Evolutionary conservation across 371 early-diverging fungal species (phyloP).

Genomic region (Entomophthora muscae): DNA sequence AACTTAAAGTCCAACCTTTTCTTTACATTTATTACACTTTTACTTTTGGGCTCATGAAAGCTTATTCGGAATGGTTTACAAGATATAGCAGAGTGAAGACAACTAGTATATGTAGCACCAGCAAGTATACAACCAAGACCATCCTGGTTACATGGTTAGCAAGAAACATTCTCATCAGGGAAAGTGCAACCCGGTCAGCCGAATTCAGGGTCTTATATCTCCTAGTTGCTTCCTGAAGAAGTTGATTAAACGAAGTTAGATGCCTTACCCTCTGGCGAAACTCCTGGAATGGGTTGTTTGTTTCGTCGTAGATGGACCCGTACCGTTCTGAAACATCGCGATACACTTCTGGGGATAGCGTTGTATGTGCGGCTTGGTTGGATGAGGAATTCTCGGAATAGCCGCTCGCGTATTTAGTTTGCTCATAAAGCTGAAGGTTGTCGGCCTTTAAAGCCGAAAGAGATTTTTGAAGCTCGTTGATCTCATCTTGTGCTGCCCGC

Average conservation of each 20-base stretch:
- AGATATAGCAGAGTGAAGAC: no score
- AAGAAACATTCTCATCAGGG: neutral
- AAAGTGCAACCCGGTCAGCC: neutral
- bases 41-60: no score
- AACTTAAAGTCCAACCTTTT: no score
- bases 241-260: neutral
- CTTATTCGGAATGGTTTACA: no score
- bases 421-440: slow-evolving; percentile 65
- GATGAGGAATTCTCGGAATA: no score
- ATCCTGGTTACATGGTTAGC: neutral
- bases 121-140: slow-evolving; percentile 1
- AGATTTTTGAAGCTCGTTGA: slow-evolving; percentile 45
- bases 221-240: slow-evolving; percentile 5
- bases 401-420: slow-evolving; percentile 56
- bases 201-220: slow-evolving; percentile 3
- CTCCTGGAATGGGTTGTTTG: slow-evolving; percentile 71
- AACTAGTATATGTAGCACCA: slow-evolving; percentile 3
- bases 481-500: slow-evolving; percentile 28
- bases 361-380: slow-evolving; percentile 5
- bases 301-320: slow-evolving; percentile 59
- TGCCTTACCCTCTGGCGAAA: slow-evolving; percentile 44
- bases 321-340: slow-evolving; percentile 47
- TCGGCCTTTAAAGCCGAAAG: slow-evolving; percentile 46
- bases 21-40: no score
- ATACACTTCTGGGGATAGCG: neutral